Percentiles rank a stretch among this genome's conserved stretches.
phyloP scores from a whole-genome alignment of 176 grass and related monocot genomes.

The Elaeis guineensis region DNA sequence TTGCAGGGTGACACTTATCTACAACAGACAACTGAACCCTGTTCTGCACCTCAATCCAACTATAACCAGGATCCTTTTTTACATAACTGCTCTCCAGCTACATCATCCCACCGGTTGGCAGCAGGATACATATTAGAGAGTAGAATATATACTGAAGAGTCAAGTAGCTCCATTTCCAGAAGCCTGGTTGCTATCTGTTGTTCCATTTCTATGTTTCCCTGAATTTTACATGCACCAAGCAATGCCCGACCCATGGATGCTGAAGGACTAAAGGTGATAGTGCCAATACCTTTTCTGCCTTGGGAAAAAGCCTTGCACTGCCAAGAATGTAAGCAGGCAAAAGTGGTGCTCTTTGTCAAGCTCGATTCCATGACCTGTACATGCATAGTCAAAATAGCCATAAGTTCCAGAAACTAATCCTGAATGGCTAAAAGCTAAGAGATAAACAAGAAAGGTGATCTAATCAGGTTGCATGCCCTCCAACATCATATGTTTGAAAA shows the following conservation, averaged over 20 bases:
- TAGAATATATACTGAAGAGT: conserved; percentile 25
- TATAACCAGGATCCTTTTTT: conserved; percentile 19
- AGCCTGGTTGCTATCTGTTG: conserved; percentile 20
- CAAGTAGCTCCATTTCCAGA: conserved; percentile 15
- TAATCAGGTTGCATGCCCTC: conserved; percentile 11
- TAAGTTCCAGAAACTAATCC: conserved; percentile 12
- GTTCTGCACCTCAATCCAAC: conserved; percentile 16
- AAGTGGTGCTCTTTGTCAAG: conserved; percentile 20
- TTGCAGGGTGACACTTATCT: conserved; percentile 8
- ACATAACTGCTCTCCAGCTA: conserved; percentile 9
- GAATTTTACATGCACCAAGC: conserved; percentile 21
- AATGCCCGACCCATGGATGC: conserved; percentile 16
- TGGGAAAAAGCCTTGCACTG: conserved; percentile 8
- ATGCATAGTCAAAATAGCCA: conserved; percentile 12
- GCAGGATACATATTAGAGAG: conserved; percentile 22
- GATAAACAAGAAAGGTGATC: conserved; percentile 11
- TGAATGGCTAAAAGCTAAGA: conserved; percentile 24
- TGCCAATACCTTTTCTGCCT: conserved; percentile 16
- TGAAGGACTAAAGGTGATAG: conserved; percentile 19
- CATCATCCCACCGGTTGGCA: conserved; percentile 18
- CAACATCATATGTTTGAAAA: conserved; percentile 17
- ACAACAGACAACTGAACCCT: conserved; percentile 14
- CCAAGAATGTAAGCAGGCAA: conserved; percentile 20
- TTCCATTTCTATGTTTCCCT: conserved; percentile 14
- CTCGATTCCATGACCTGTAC: conserved; percentile 6